phyloP scores from a whole-genome alignment of 495 filamentous ascomycete genomes.

The Penicillium daleae region DNA sequence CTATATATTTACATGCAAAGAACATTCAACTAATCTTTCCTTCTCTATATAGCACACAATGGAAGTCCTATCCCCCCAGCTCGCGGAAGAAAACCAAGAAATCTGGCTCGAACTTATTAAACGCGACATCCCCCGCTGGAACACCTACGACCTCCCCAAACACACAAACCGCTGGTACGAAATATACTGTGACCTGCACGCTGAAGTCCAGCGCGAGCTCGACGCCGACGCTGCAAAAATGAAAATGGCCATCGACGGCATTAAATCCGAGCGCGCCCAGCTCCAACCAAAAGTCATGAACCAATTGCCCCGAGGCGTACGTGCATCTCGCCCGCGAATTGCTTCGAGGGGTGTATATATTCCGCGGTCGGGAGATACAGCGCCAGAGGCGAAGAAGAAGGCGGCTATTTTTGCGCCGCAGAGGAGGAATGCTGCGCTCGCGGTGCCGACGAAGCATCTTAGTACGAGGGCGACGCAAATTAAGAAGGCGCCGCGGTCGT shows the following conservation, averaged over 20 bases:
- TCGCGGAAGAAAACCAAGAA: slow-evolving; percentile 61
- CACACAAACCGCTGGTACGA: slow-evolving; percentile 65
- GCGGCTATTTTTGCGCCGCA: slow-evolving; percentile 41
- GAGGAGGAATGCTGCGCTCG: slow-evolving; percentile 41
- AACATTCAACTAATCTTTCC: neutral
- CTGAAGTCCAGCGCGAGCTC: slow-evolving; percentile 48
- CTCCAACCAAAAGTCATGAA: slow-evolving; percentile 51
- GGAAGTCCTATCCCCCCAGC: slow-evolving; percentile 68
- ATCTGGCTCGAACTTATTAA: slow-evolving; percentile 72
- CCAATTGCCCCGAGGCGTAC: neutral
- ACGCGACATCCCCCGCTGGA: slow-evolving; percentile 66
- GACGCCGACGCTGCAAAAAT: slow-evolving; percentile 53
- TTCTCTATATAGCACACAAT: slow-evolving; percentile 52
- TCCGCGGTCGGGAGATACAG: neutral
- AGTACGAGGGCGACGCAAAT: slow-evolving; percentile 43
- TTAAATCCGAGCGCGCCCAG: slow-evolving; percentile 52
- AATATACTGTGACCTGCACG: slow-evolving; percentile 58
- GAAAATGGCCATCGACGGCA: slow-evolving; percentile 51
- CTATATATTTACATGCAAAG: neutral
- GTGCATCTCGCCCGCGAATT: slow-evolving; percentile 27
- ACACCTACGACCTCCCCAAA: slow-evolving; percentile 58
- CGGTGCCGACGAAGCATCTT: slow-evolving; percentile 47
- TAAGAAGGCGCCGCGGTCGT: slow-evolving; percentile 41
- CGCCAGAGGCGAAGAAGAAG: slow-evolving; percentile 29
- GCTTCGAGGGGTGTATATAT: slow-evolving; percentile 11